Conservation (phyloP, 176 grass and related monocot genomes). For the Ensete glaucum region DNA sequence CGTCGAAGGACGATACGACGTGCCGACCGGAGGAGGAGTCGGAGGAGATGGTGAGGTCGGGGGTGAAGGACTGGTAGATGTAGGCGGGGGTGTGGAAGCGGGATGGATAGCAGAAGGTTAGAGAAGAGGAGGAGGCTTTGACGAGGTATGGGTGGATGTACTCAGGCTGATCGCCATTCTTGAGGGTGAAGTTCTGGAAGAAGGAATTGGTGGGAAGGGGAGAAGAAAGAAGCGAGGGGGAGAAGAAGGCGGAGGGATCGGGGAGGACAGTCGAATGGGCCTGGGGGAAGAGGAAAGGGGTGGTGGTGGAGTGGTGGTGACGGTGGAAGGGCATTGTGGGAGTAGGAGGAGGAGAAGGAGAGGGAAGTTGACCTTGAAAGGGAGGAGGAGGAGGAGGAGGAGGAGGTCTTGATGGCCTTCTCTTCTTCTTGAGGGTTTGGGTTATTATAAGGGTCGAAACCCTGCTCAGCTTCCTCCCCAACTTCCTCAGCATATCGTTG, state of each 20-base stretch:
- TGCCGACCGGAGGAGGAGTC: slow-evolving; percentile 24
- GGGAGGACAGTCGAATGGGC: slow-evolving; percentile 64
- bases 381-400: background rate
- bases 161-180: slow-evolving; percentile 90
- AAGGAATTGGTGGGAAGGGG: slow-evolving; percentile 95
- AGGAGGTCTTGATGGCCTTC: background rate
- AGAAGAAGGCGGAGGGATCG: slow-evolving; percentile 73
- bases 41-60: slow-evolving; percentile 65
- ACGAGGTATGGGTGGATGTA: slow-evolving; percentile 93
- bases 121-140: slow-evolving; percentile 33
- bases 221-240: slow-evolving; percentile 41
- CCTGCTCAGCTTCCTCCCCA: background rate
- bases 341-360: background rate
- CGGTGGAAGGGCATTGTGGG: background rate
- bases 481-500: background rate
- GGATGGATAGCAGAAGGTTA: slow-evolving; percentile 63
- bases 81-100: slow-evolving; percentile 45
- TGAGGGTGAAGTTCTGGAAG: slow-evolving; percentile 93
- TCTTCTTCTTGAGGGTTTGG: background rate
- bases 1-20: slow-evolving; percentile 55
- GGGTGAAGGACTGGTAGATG: slow-evolving; percentile 73
- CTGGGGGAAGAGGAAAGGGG: slow-evolving; percentile 44
- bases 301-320: background rate
- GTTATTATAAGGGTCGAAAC: background rate
- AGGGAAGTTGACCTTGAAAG: background rate